Percentiles rank a stretch among this genome's conserved stretches.
phyloP scores from a whole-genome alignment of 2,329 filamentous ascomycete species.

The Colletotrichum liaoningense region DNA sequence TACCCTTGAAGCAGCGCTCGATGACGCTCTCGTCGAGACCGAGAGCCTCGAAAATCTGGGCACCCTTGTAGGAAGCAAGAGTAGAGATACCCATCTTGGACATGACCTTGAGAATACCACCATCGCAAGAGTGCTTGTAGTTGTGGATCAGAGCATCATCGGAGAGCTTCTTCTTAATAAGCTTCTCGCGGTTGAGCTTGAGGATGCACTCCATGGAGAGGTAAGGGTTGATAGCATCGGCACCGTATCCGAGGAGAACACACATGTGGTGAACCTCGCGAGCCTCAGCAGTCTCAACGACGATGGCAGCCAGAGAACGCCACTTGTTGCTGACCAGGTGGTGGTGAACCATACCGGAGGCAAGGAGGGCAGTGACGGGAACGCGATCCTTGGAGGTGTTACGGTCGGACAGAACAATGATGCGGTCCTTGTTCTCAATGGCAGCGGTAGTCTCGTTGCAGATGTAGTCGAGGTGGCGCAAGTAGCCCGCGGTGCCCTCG shows the following conservation, averaged over 20 bases:
- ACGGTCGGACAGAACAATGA: slow-evolving; percentile 91
- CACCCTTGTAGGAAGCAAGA: slow-evolving; percentile 95
- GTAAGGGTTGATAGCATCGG: slow-evolving; percentile 94
- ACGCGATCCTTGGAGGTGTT: slow-evolving; percentile 86
- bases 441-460: slow-evolving; percentile 86
- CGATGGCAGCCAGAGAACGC: slow-evolving; percentile 86
- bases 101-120: slow-evolving; percentile 98
- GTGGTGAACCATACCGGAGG: slow-evolving; percentile 94
- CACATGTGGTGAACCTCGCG: slow-evolving; percentile 99
- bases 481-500: slow-evolving; percentile 84
- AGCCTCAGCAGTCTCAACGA: slow-evolving; percentile 93
- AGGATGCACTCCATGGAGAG: slow-evolving; percentile 96
- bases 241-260: slow-evolving; percentile 95
- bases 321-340: slow-evolving; percentile 96
- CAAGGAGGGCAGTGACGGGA: slow-evolving; percentile 85
- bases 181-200: slow-evolving; percentile 93
- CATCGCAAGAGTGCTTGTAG: slow-evolving; percentile 96
- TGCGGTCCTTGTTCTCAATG: slow-evolving; percentile 84
- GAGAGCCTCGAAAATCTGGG: slow-evolving; percentile 96
- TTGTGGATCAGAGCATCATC: slow-evolving; percentile 89
- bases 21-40: slow-evolving; percentile 93
- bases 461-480: slow-evolving; percentile 88
- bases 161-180: slow-evolving; percentile 89
- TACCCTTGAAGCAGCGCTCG: slow-evolving; percentile 94
- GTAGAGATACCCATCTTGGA: slow-evolving; percentile 99